Conservation (phyloP, 2,329 filamentous ascomycete species). For the Paraconiothyrium brasiliense region DNA sequence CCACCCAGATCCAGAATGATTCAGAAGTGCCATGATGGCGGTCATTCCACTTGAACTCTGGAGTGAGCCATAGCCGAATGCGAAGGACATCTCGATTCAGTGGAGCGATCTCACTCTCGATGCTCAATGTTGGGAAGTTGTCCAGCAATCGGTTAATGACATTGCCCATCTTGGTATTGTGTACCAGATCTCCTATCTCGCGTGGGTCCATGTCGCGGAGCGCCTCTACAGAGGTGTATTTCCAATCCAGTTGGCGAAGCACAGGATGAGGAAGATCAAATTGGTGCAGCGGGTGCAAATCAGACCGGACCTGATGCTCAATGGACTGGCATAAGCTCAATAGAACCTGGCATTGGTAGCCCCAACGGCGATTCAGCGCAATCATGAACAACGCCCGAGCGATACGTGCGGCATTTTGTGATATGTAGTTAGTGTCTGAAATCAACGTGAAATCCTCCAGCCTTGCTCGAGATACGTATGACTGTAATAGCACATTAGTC, state of each 20-base stretch:
- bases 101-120: slow-evolving; percentile 94
- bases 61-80: slow-evolving; percentile 85
- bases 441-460: slow-evolving; percentile 92
- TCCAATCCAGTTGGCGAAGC: slow-evolving; percentile 85
- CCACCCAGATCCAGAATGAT: slow-evolving; percentile 98
- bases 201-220: slow-evolving; percentile 92
- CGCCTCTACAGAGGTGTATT: slow-evolving; percentile 79
- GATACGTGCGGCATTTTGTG: slow-evolving; percentile 94
- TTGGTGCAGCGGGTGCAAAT: slow-evolving; percentile 92
- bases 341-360: slow-evolving; percentile 90
- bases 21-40: slow-evolving; percentile 92
- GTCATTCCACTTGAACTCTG: slow-evolving; percentile 95
- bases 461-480: slow-evolving; percentile 87
- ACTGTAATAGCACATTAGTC: slow-evolving; percentile 93
- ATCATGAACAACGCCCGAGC: slow-evolving; percentile 97
- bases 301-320: slow-evolving; percentile 94
- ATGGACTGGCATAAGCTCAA: slow-evolving; percentile 95
- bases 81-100: slow-evolving; percentile 92
- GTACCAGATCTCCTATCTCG: slow-evolving; percentile 90
- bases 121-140: slow-evolving; percentile 89
- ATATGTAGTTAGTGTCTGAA: slow-evolving; percentile 93
- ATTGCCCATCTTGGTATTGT: slow-evolving; percentile 87
- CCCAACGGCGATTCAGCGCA: slow-evolving; percentile 93
- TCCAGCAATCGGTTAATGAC: slow-evolving; percentile 83
- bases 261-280: slow-evolving; percentile 90